phyloP scores from a whole-genome alignment of 2,329 filamentous ascomycete species.

The Periconia macrospinosa region DNA sequence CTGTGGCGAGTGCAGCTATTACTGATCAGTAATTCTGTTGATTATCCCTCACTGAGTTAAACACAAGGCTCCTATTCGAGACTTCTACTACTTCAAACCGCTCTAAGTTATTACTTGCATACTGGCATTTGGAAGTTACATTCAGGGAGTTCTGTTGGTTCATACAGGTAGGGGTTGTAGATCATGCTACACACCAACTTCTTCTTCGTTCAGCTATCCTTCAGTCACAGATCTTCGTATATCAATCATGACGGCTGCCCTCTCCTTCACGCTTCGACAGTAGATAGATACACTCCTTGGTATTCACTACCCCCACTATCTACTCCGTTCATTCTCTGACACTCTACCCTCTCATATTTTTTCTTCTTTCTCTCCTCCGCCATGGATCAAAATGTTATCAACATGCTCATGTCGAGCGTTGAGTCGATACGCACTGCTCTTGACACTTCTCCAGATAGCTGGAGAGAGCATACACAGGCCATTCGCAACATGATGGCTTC shows the following conservation, averaged over 20 bases:
- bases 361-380: neutral
- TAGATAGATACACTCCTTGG: neutral
- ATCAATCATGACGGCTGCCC: neutral
- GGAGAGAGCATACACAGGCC: constrained; percentile 25
- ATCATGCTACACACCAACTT: neutral
- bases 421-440: constrained; percentile 38
- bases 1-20: neutral
- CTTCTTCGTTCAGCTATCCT: neutral
- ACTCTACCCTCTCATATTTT: neutral
- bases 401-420: constrained; percentile 26
- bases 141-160: neutral
- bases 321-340: neutral
- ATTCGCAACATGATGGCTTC: constrained; percentile 20
- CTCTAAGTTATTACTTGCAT: neutral
- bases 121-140: neutral
- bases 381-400: constrained; percentile 20
- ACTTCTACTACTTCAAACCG: neutral
- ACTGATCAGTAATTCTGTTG: neutral
- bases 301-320: neutral
- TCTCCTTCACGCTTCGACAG: neutral
- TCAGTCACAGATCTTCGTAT: neutral
- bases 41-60: neutral
- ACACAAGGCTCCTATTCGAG: neutral
- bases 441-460: constrained; percentile 32
- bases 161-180: no score